Conservation (phyloP, 2,329 filamentous ascomycete species). For the Trichoderma afroharzianum region DNA sequence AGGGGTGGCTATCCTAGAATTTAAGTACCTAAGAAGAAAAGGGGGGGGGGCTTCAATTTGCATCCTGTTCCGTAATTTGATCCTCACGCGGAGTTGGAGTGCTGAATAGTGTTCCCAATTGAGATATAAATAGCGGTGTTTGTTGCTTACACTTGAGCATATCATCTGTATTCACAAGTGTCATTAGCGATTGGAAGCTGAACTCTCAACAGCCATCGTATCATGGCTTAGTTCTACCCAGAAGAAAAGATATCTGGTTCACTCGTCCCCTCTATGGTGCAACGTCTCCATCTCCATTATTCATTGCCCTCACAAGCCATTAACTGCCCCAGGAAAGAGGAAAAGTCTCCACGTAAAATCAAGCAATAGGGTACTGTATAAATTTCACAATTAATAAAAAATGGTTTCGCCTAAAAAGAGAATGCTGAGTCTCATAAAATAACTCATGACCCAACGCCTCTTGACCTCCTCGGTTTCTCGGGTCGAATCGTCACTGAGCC, state of each 20-base stretch:
- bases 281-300: background rate
- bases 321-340: background rate
- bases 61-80: no score
- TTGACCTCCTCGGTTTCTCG: constrained; percentile 10
- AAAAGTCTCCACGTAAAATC: background rate
- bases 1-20: no score
- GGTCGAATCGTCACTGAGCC: constrained; percentile 16
- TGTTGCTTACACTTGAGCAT: background rate
- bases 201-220: background rate
- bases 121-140: background rate
- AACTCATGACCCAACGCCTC: constrained; percentile 25
- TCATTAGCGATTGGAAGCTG: background rate
- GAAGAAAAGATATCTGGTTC: background rate
- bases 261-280: background rate
- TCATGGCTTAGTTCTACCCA: background rate
- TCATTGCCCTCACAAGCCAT: background rate
- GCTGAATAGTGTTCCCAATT: no score
- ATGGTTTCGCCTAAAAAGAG: constrained; percentile 33
- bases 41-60: no score
- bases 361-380: background rate
- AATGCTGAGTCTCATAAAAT: constrained; percentile 35
- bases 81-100: no score
- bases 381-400: constrained; percentile 31
- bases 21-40: no score
- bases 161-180: background rate